Conservation (phyloP, 1,284 basidiomycete species). For the Austroboletus olivaceoglutinosus region DNA sequence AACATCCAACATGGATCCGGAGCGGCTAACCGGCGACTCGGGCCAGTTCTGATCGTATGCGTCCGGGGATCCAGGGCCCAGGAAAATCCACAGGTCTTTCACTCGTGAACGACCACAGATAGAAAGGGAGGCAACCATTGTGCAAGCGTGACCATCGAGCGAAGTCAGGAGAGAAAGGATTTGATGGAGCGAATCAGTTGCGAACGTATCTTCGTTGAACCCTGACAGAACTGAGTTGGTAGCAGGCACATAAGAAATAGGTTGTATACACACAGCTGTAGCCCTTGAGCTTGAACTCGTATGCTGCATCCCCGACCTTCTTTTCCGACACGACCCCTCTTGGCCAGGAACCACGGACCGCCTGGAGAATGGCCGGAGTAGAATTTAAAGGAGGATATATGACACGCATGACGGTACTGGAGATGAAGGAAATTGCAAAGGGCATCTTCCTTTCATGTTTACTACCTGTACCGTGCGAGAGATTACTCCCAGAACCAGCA, state of each 20-base stretch:
- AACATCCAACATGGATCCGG: constrained; percentile 33
- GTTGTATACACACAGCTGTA: constrained; percentile 60
- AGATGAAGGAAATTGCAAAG: constrained; percentile 73
- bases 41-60: constrained; percentile 33
- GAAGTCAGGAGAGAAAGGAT: constrained; percentile 65
- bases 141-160: constrained; percentile 66
- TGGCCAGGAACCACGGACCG: constrained; percentile 76
- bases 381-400: constrained; percentile 68
- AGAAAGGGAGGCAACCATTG: constrained; percentile 65
- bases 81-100: constrained; percentile 79
- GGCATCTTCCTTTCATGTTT: constrained; percentile 43
- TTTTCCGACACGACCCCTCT: constrained; percentile 73
- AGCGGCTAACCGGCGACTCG: constrained; percentile 35
- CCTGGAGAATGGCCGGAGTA: constrained; percentile 74
- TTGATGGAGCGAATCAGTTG: constrained; percentile 72
- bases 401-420: constrained; percentile 64
- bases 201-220: constrained; percentile 76
- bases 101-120: constrained; percentile 65
- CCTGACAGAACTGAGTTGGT: constrained; percentile 41
- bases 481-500: constrained; percentile 37
- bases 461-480: constrained; percentile 36
- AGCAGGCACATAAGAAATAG: constrained; percentile 9
- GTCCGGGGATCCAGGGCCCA: constrained; percentile 47
- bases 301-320: constrained; percentile 66
- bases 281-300: constrained; percentile 77